Evolutionary conservation across 2,329 filamentous ascomycete genomes (phyloP).

Genomic region (Fusarium chaquense): DNA sequence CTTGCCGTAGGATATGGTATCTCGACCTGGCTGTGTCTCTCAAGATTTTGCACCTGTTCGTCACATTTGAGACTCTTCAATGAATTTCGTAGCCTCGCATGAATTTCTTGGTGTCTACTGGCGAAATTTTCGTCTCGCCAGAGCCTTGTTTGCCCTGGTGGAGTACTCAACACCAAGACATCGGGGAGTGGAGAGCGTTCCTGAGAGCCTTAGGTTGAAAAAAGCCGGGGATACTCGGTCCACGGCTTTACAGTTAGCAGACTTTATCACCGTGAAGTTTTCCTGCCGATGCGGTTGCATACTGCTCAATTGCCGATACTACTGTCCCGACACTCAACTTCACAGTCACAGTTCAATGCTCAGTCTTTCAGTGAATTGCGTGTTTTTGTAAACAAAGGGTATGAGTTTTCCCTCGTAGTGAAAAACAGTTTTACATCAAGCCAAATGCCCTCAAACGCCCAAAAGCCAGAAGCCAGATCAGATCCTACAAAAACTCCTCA

Average conservation of each 20-base stretch:
- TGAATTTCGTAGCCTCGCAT: constrained; percentile 44
- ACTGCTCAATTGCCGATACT: not conserved
- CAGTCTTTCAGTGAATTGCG: constrained; percentile 38
- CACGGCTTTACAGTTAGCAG: no score
- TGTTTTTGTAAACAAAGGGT: constrained; percentile 49
- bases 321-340: not conserved
- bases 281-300: not conserved
- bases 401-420: constrained; percentile 49
- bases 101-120: constrained; percentile 33
- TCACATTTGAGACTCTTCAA: not conserved
- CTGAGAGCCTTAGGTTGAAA: not conserved
- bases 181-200: not conserved
- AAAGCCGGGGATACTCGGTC: not conserved
- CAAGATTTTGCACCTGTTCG: not conserved
- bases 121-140: constrained; percentile 33
- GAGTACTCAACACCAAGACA: constrained; percentile 21
- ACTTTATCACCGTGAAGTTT: not conserved
- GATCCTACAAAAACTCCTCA: constrained; percentile 53
- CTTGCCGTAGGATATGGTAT: not conserved
- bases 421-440: constrained; percentile 50
- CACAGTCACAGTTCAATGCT: not conserved
- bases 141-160: constrained; percentile 48
- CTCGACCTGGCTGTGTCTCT: not conserved
- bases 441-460: constrained; percentile 54
- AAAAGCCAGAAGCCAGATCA: constrained; percentile 48